A percentile compares a stretch with the other conserved stretches of the same genome.
Evolutionary conservation across 805 yeast genomes (phyloP).

Genomic region (Candida xiaguanensis): DNA sequence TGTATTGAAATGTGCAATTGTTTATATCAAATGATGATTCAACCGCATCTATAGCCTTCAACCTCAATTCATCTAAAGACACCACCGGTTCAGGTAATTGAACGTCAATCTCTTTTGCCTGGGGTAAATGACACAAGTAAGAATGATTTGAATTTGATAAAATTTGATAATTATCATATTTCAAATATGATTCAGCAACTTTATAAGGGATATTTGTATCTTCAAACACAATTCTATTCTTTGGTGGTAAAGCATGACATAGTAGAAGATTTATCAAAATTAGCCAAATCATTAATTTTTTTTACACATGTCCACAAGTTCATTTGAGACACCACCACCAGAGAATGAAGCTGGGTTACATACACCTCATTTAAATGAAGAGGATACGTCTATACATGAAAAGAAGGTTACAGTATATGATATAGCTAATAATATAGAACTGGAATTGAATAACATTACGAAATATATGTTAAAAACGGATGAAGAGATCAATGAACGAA

Average conservation of each 20-base stretch:
- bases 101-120: conserved; percentile 1
- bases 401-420: conserved; percentile 21
- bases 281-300: not conserved
- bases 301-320: conserved; percentile 4
- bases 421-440: conserved; percentile 31
- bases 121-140: conserved; percentile 23
- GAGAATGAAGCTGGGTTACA: conserved; percentile 20
- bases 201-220: conserved; percentile 15
- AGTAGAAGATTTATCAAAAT: conserved; percentile 2
- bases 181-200: conserved; percentile 12
- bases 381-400: not conserved
- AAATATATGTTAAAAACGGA: conserved; percentile 24
- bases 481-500: conserved; percentile 21
- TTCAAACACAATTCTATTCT: conserved; percentile 15
- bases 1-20: conserved; percentile 22
- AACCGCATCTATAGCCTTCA: conserved; percentile 15
- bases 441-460: conserved; percentile 19
- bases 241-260: conserved; percentile 1
- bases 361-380: conserved; percentile 28
- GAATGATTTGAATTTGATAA: conserved; percentile 9
- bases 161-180: conserved; percentile 15
- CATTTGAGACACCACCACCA: conserved; percentile 9
- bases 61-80: conserved; percentile 12
- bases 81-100: not conserved
- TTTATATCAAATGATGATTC: conserved; percentile 16